phyloP scores from a whole-genome alignment of 257 asterid genomes.

The Solanum virginianum region DNA sequence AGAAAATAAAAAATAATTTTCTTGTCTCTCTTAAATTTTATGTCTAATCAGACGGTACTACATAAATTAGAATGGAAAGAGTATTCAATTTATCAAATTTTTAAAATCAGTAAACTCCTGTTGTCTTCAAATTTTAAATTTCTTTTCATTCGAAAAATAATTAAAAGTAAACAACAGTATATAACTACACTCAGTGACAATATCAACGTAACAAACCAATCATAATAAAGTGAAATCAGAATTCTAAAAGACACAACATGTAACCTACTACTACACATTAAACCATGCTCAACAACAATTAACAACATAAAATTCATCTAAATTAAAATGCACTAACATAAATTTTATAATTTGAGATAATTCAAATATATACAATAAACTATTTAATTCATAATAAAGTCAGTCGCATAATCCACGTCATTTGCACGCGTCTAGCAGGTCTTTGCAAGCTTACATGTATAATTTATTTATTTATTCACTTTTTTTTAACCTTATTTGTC shows the following conservation, averaged over 20 bases:
- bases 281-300: not conserved
- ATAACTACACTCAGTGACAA: too few species aligned
- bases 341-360: not conserved
- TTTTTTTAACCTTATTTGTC: too few species aligned
- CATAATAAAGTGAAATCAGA: not conserved
- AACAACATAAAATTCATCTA: not conserved
- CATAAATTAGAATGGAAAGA: not conserved
- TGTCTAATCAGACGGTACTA: not conserved
- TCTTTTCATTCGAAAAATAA: not conserved
- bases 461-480: too few species aligned
- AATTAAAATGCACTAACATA: not conserved
- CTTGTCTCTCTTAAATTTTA: not conserved
- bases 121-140: not conserved
- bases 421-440: too few species aligned
- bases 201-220: not conserved
- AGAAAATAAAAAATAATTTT: too few species aligned
- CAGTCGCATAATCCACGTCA: too few species aligned
- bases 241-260: not conserved
- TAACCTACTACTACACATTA: not conserved
- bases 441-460: too few species aligned
- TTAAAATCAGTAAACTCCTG: rapidly evolving
- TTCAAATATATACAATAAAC: too few species aligned
- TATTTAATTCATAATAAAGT: too few species aligned
- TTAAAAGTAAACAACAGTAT: not conserved
- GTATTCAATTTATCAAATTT: not conserved